Base-by-base conservation (phyloP, 2,329 filamentous ascomycete species). In the Pseudogymnoascus sp. region DNA sequence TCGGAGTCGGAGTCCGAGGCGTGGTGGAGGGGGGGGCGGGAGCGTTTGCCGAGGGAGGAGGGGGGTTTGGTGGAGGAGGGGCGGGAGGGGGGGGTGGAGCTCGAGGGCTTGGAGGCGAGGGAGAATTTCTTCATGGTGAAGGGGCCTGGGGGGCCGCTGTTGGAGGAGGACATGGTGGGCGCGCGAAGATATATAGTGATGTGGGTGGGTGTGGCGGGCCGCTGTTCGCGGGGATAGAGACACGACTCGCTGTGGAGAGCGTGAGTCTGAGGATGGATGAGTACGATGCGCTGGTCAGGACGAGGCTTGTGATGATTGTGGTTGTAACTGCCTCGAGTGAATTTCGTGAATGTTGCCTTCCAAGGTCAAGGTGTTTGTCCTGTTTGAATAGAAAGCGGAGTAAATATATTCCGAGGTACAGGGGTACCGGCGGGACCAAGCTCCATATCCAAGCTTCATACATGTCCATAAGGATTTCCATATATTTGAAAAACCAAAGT, bases 61-160 rank as follows among this genome's bases (percentile, higher is more conserved):
- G 21, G 23, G 7, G 23, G 21, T 60, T 60, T 60, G 29, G 36
- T 36, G 21, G 57, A 39, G 3, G 45, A 54, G 23, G 57, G 57
- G 10, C 57, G 57, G 2, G 57, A 60, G 31, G 57, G 26, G 36
- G 36, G 57, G 1, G 36, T 21, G 0, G 57, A 60, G 31, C 36
- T 60, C 5, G 57, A 37, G 16, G 57, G 36, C 10, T 60, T 60
- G 57, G 57, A 36, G 57, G 23, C 57, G 1, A 36, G 31, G 57
- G 36, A 40, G 57, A 40, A 60, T 60, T 37, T 60, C 57, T 60
- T 60, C 57, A 60, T 60, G 31, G 31, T 26, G 57, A 54, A 54
- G 26, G 23, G 23, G 7, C 47, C 26, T 11, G 47, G 26, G 23
- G 47, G 14, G 8, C 2, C 4, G 47, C 2, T 8, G 47, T 54